A percentile compares a stretch with the other conserved stretches of the same genome.
Evolutionary conservation across 331 rosid species (phyloP).

Genomic region (Spiraea crenata): DNA sequence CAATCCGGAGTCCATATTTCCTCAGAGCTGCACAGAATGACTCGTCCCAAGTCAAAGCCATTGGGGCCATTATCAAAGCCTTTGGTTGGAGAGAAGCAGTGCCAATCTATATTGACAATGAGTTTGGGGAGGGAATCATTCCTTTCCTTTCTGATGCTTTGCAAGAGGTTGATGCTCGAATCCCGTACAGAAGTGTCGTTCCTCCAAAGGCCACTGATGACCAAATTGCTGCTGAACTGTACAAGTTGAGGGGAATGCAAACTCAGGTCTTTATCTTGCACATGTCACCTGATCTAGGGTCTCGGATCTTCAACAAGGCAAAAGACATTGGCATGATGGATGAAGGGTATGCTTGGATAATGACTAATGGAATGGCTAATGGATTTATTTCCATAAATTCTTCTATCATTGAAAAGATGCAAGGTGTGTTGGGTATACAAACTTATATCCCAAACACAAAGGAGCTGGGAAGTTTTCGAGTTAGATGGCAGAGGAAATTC

Average conservation of each 20-base stretch:
- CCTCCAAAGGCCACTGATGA: constrained; percentile 22
- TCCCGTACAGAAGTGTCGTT: constrained; percentile 30
- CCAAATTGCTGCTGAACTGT: constrained; percentile 23
- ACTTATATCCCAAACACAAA: constrained; percentile 15
- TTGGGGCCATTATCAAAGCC: constrained; percentile 17
- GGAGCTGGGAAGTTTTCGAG: constrained; percentile 14
- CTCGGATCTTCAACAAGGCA: constrained; percentile 25
- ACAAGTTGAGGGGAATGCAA: constrained; percentile 33
- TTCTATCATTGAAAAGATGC: constrained; percentile 16
- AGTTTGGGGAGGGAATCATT: constrained; percentile 30
- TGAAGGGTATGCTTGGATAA: constrained; percentile 33
- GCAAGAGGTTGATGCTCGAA: neutral
- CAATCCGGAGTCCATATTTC: constrained; percentile 24
- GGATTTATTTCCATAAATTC: neutral
- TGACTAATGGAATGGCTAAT: neutral
- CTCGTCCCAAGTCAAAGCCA: constrained; percentile 31
- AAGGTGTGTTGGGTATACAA: constrained; percentile 33
- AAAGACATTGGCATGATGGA: constrained; percentile 34
- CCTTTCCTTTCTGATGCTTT: constrained; percentile 33
- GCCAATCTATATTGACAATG: constrained; percentile 29
- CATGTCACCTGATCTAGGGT: constrained; percentile 1
- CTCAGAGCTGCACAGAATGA: constrained; percentile 27
- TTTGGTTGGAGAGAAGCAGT: constrained; percentile 39
- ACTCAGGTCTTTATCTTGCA: constrained; percentile 35
- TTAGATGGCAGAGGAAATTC: constrained; percentile 29